phyloP scores from a whole-genome alignment of 164 flowering plant species.

The Cinnamomum micranthum region DNA sequence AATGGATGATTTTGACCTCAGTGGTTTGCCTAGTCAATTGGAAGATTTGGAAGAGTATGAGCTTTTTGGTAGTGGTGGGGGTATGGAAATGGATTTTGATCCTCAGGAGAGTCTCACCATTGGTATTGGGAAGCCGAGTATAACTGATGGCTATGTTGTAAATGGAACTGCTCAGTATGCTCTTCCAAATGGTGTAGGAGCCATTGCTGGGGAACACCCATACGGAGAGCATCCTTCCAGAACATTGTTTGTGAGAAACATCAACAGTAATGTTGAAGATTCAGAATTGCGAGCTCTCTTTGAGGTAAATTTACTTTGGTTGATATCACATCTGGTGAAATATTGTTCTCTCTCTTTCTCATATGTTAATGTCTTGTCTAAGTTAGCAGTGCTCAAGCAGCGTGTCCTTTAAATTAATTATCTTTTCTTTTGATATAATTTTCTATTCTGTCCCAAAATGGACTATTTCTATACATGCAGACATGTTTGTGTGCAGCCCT shows the following conservation, averaged over 20 bases:
- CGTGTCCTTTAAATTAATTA: too few relatives aligned
- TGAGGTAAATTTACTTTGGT: constrained; percentile 53
- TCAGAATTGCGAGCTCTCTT: constrained; percentile 77
- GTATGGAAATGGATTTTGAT: constrained; percentile 81
- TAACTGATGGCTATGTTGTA: constrained; percentile 49
- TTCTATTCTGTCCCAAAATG: too few relatives aligned
- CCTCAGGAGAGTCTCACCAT: constrained; percentile 45
- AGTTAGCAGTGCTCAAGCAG: too few relatives aligned
- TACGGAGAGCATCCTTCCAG: constrained; percentile 99
- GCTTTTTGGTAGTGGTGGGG: constrained; percentile 92
- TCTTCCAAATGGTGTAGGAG: constrained; percentile 63
- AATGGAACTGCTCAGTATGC: constrained; percentile 50
- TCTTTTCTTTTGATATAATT: too few relatives aligned
- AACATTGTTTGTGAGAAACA: constrained; percentile 92
- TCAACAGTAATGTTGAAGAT: constrained; percentile 97
- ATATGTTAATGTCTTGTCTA: too few relatives aligned
- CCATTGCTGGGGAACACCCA: constrained; percentile 95
- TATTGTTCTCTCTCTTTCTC: too few relatives aligned
- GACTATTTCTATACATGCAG: too few relatives aligned
- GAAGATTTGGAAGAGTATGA: constrained; percentile 90
- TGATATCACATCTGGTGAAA: too few relatives aligned
- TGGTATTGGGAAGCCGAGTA: constrained; percentile 46
- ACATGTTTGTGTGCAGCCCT: too few relatives aligned
- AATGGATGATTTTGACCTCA: constrained; percentile 83
- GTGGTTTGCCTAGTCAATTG: constrained; percentile 59